Base-by-base conservation (phyloP, 441 rosid genomes). In the Erodium texanum region DNA sequence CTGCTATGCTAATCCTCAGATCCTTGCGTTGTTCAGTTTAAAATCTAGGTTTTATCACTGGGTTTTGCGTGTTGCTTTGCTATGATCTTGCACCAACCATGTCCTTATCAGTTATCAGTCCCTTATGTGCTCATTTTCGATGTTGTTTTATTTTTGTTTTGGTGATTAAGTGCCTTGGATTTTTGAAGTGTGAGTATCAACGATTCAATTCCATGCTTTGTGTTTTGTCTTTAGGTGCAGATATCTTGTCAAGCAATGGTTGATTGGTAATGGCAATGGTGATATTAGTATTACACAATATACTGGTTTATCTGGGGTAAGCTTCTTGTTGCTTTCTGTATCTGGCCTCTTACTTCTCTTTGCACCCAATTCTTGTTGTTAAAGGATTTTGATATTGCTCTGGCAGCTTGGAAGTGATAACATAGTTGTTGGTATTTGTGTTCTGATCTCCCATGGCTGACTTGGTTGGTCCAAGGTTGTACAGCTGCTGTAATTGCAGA, bases 401-500 rank as follows among this genome's bases (percentile, higher is more conserved):
- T 1, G 50, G 24, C 20, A 73, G 38, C 66, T 54, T 29, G 24
- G 24, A 54, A 19, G 7, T 14, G 5, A 19, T 15, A 0, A 1
- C 18, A n/a, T 48, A 48, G 3, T 48, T 48, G n/a, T n/a, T n/a
- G n/a, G n/a, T 14, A 19, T 50, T 2, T 50, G 14, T 3, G 19
- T 14, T 50, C 16, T 59, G 64, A 22, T 52, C 41, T n/a, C 41
- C 76, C 68, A 86, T 88, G 90, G 84, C 74, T 22, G 86, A 82
- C 64, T 23, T 82, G 68, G 72, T 82, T 71, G 90, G 87, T 29
- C 87, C 85, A 56, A 82, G 89, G 76, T 66, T 87, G 84, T 87
- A 87, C 73, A 76, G 87, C 74, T 87, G 90, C 82, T 86, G 84
- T 68, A 80, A 87, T 80, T 87, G 93, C 81, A 79, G 90, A 48